Evolutionary conservation across 495 filamentous ascomycete genomes (phyloP).

Genomic region (Penicillium atrosanguineum): DNA sequence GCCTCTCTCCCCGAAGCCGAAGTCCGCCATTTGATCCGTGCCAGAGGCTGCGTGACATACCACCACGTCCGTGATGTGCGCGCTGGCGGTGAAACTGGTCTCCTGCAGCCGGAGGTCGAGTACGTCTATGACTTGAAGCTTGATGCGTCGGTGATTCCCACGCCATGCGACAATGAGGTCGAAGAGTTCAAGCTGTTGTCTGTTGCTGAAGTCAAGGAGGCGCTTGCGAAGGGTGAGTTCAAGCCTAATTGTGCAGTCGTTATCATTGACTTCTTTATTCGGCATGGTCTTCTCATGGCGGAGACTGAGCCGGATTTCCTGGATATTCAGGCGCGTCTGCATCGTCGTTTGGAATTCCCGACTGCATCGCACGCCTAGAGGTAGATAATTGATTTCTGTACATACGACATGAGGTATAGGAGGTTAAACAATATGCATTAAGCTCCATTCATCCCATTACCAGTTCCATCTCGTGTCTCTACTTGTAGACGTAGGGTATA

Average conservation of each 20-base stretch:
- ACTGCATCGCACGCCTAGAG: conserved; percentile 41
- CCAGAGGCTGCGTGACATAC: conserved; percentile 76
- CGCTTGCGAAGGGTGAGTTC: conserved; percentile 70
- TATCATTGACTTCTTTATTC: conserved; percentile 84
- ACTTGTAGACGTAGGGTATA: too few species aligned
- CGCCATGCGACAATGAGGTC: conserved; percentile 83
- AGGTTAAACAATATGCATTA: too few species aligned
- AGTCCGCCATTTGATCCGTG: conserved; percentile 55
- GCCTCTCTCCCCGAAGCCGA: conserved; percentile 74
- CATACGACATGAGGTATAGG: not conserved
- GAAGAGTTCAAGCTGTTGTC: conserved; percentile 76
- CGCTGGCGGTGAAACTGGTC: conserved; percentile 81
- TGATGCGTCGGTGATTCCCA: conserved; percentile 60
- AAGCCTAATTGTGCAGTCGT: conserved; percentile 92
- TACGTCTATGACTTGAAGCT: conserved; percentile 91
- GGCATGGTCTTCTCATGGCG: conserved; percentile 75
- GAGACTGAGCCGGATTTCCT: conserved; percentile 82
- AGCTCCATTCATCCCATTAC: not conserved
- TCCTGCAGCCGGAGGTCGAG: conserved; percentile 88
- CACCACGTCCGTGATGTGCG: conserved; percentile 73
- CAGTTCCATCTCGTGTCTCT: too few species aligned
- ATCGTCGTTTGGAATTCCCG: conserved; percentile 82
- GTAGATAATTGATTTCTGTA: conserved; percentile 3
- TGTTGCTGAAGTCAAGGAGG: conserved; percentile 69
- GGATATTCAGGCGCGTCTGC: conserved; percentile 71